Evolutionary conservation across 768 basidiomycete genomes (phyloP).

Genomic region (Piloderma croceum): DNA sequence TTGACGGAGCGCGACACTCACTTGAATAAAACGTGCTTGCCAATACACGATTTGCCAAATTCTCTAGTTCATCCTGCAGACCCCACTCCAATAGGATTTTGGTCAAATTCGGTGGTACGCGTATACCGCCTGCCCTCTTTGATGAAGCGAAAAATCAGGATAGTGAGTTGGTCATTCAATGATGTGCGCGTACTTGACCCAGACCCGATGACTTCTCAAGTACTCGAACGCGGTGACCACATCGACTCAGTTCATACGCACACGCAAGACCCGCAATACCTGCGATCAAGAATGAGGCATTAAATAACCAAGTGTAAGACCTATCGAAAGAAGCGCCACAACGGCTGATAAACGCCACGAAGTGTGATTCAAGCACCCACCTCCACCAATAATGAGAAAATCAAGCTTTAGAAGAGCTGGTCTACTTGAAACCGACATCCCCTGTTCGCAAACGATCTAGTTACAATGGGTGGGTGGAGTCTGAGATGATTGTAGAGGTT

Average conservation of each 20-base stretch:
- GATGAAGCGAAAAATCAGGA: not conserved
- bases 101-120: constrained; percentile 56
- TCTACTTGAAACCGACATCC: constrained; percentile 13
- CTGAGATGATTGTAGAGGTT: too few relatives aligned
- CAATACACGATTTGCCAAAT: constrained; percentile 22
- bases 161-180: not conserved
- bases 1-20: constrained; percentile 10
- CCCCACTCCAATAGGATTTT: constrained; percentile 53
- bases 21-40: constrained; percentile 23
- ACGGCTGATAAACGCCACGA: too few relatives aligned
- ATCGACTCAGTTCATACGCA: constrained; percentile 48
- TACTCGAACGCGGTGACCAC: constrained; percentile 57
- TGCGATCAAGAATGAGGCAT: too few relatives aligned
- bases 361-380: constrained; percentile 24
- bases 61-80: constrained; percentile 37
- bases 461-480: too few relatives aligned
- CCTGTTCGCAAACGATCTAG: too few relatives aligned
- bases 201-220: constrained; percentile 44
- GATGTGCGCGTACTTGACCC: constrained; percentile 29
- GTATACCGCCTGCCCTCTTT: constrained; percentile 36
- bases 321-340: too few relatives aligned
- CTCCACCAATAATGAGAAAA: constrained; percentile 46
- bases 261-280: constrained; percentile 52
- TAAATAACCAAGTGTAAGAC: too few relatives aligned
- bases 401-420: constrained; percentile 29